A percentile compares a stretch with the other conserved stretches of the same genome.
Evolutionary conservation across 2,329 filamentous ascomycete genomes (phyloP).

Genomic region (Cyclaneusma minus): DNA sequence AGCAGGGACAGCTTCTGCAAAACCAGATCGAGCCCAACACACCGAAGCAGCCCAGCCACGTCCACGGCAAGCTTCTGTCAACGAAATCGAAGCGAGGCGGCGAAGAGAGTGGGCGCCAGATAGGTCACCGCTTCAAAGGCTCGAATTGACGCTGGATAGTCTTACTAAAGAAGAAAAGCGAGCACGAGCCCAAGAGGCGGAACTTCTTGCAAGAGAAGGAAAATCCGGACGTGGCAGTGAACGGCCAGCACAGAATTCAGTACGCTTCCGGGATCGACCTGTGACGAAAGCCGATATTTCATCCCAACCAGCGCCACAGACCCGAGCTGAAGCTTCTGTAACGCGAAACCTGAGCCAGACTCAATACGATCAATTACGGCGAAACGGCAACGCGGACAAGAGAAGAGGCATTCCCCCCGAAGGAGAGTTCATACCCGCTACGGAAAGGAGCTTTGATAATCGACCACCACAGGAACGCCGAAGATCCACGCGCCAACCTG

Average conservation of each 20-base stretch:
- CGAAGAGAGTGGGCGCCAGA: conserved; percentile 56
- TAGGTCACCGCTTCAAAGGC: conserved; percentile 79
- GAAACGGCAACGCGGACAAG: conserved; percentile 16
- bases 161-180: conserved; percentile 95
- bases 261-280: conserved; percentile 16
- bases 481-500: conserved; percentile 1
- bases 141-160: conserved; percentile 79
- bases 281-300: conserved; percentile 11
- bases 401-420: conserved; percentile 10
- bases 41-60: conserved; percentile 7
- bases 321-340: conserved; percentile 16
- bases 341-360: conserved; percentile 17
- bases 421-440: conserved; percentile 4
- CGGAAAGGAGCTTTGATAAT: conserved; percentile 13
- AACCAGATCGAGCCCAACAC: no score
- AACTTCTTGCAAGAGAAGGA: conserved; percentile 50
- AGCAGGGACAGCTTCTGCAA: no score
- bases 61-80: conserved; percentile 22
- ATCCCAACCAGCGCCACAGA: conserved; percentile 10
- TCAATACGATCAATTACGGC: conserved; percentile 20
- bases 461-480: conserved; percentile 6
- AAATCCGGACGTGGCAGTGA: conserved; percentile 15
- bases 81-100: conserved; percentile 18
- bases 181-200: conserved; percentile 69
- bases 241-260: conserved; percentile 13